Conservation (phyloP, 2,329 filamentous ascomycete genomes). For the Dactylonectria estremocensis region DNA sequence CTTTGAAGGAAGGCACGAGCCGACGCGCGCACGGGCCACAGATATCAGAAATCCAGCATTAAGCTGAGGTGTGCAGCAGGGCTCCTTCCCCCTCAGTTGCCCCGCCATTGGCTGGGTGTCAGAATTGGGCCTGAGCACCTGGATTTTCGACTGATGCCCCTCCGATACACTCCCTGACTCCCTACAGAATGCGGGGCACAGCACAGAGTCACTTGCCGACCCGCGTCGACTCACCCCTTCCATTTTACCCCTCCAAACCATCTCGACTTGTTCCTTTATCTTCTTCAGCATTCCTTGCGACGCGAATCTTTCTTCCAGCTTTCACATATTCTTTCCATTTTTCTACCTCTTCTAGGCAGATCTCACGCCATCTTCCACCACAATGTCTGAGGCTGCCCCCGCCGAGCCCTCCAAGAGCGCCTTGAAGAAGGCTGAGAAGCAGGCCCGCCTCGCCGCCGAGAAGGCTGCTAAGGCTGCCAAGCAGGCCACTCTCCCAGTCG, state of each 20-base stretch:
- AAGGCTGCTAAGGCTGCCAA: conserved; percentile 76
- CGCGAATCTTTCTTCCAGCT: conserved; percentile 34
- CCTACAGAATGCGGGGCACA: conserved; percentile 48
- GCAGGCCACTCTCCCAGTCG: conserved; percentile 65
- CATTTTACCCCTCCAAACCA: conserved; percentile 34
- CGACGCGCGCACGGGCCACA: conserved; percentile 37
- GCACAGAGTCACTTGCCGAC: conserved; percentile 40
- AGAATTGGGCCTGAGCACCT: conserved; percentile 45
- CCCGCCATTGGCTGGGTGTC: conserved; percentile 44
- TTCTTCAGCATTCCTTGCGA: conserved; percentile 27
- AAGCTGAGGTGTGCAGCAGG: conserved; percentile 15
- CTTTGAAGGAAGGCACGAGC: conserved; percentile 13
- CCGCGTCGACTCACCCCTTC: conserved; percentile 47
- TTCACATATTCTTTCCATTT: conserved; percentile 10
- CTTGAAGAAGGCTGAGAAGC: conserved; percentile 77
- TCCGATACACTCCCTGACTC: conserved; percentile 42
- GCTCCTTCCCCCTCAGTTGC: conserved; percentile 25
- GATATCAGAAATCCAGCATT: background rate
- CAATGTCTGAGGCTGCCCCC: conserved; percentile 51
- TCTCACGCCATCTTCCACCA: conserved; percentile 40
- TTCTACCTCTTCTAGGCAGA: conserved; percentile 14
- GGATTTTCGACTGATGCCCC: conserved; percentile 49
- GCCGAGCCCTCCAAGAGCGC: conserved; percentile 71
- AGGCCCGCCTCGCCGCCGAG: conserved; percentile 72
- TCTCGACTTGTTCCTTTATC: conserved; percentile 34